These are phyloP conservation scores for Gossypium davidsonii DNA, from an alignment of 441 rosid species.

Conservation along the genomic window DNA sequence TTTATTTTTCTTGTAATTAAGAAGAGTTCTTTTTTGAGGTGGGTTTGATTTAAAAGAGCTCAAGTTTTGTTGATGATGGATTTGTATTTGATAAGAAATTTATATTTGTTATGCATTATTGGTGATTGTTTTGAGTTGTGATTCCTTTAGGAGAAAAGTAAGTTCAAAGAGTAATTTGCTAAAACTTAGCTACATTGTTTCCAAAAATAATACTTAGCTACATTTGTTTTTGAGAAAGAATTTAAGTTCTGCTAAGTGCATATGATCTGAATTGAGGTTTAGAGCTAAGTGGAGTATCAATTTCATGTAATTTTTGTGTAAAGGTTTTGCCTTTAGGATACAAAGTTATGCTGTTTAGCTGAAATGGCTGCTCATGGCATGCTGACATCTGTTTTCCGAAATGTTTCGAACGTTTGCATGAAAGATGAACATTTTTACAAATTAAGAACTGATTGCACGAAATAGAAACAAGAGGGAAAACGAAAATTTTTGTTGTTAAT, in stretches of 20 bases:
- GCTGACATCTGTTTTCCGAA: background rate
- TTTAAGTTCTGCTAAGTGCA: background rate
- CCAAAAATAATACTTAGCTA: no score
- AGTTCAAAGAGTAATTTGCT: background rate
- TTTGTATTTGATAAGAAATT: background rate
- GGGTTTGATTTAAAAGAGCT: conserved; percentile 2
- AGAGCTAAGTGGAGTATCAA: background rate
- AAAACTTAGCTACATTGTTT: background rate
- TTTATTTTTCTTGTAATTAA: background rate
- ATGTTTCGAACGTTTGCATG: background rate
- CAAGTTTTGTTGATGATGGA: conserved; percentile 7
- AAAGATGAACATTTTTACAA: background rate
- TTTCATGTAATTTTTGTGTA: background rate
- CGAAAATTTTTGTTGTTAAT: background rate
- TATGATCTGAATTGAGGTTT: background rate
- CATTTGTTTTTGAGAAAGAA: conserved; percentile 1
- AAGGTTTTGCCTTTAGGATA: background rate
- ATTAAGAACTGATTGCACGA: background rate
- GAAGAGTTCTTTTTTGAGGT: background rate
- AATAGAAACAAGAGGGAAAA: background rate
- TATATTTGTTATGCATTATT: background rate
- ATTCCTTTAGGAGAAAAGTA: background rate
- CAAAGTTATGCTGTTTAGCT: background rate
- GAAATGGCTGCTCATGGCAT: background rate
- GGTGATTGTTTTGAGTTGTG: background rate